Evolutionary conservation across 805 yeast species (phyloP), one percentile per base, ranked within the genome.

Genomic region (Ogataea pignaliae): DNA sequence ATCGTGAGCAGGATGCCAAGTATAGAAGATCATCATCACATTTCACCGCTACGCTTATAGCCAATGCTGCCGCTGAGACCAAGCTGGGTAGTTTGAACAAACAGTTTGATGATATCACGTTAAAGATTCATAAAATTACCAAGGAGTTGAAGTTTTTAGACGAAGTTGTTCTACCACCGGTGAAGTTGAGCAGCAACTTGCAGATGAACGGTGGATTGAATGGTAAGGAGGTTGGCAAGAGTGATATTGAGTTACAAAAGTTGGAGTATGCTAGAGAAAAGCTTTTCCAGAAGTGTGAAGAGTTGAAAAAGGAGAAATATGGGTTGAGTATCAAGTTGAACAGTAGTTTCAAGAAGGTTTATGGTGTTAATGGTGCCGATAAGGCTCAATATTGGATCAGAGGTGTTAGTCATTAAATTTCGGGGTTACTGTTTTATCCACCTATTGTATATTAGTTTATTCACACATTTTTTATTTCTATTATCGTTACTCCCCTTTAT

Each of bases 321-420:
- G 60, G 57, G 38, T 43, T 62, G 28, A 52, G 66, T 29, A 60
- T 65, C 29, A 54, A 54, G 40, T 35, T 65, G 34, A 58, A 58
- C 40, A 48, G 52, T 36, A 52, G 52, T 33, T 53, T 55, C 36
- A 61, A 57, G 34, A 54, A 48, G 33, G 46, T 62, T 10, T 56
- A 61, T 44, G 68, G 67, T 16, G 52, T 41, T 34, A 52, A 61
- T 33, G 63, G 62, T 16, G 60, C 63, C 11, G 63, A 59, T 40
- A 71, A 72, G 64, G 78, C 79, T 60, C 77, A 74, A 69, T 76
- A 73, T 71, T 65, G 67, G 78, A 74, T 73, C 59, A 74, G 79
- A 68, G 78, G 79, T 58, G 73, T 70, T 68, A 70, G 72, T 70
- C 68, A 34, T 40, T 57, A 37, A 47, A n/a, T 12, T 21, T 21